Base-by-base conservation (phyloP, 208 protist genomes). In the Trypanosoma brucei region DNA sequence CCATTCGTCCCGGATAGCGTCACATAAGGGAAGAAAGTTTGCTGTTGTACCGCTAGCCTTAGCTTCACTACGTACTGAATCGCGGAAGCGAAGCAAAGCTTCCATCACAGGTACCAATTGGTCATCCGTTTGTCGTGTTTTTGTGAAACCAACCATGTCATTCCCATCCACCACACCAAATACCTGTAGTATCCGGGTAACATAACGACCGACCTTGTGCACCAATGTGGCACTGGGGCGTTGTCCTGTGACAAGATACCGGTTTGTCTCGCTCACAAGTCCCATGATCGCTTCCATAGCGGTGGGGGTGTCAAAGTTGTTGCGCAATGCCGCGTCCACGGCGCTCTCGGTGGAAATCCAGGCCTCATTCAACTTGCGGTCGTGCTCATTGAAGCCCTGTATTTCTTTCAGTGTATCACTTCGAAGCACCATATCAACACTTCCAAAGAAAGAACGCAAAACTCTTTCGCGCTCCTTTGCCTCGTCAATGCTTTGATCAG, bases 241-340 rank as follows among this genome's bases (percentile, higher is more conserved):
- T n/a, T 65, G 46, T n/a, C 48, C 59, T 14, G 46, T 60, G 11
- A 88, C 60, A 34, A 91, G 52, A 80, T 98, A 98, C 36, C 79
- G 60, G 73, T 98, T 98, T 31, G 78, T 81, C 22, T 55, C 65
- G 6, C 72, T 62, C 7, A 98, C 85, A 1, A 98, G 72, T 3
- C 80, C 54, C 55, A 81, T 77, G 9, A 99, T 62, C 0, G 65
- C 37, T 8, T 72, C 55, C 22, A 98, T 73, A 2, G 84, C 93
- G 11, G 65, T 66, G 3, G 85, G 79, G 0, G 97, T 99, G 81
- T 99, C 91, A 59, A 98, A 97, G 70, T 96, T 97, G 63, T 98
- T 80, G 59, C 62, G 96, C 45, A 96, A 69, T 3, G 88, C 85
- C 2, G 45, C 62, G 76, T 98, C 88, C 31, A 98, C 89, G 33